These are phyloP conservation scores for Fusarium sp. DNA, from an alignment of 2,329 filamentous ascomycete species.

Conservation along the genomic window DNA sequence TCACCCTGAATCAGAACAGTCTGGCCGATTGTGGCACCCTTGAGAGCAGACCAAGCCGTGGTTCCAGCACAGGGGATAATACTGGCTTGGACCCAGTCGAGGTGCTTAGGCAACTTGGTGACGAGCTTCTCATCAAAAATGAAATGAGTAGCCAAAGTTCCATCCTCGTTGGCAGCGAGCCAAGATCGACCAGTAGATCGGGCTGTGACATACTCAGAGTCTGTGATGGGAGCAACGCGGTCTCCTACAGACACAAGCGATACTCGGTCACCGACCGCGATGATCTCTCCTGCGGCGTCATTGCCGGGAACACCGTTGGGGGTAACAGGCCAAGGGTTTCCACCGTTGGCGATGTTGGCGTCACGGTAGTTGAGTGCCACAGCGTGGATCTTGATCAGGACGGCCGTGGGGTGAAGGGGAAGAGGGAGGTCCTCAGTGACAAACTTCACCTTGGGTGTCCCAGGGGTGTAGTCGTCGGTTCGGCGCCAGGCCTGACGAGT, in stretches of 20 bases:
- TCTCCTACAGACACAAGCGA: conserved; percentile 47
- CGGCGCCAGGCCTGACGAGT: conserved; percentile 41
- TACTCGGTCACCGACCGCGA: conserved; percentile 50
- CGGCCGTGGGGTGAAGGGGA: conserved; percentile 44
- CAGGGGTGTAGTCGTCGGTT: conserved; percentile 44
- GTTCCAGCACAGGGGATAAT: conserved; percentile 56
- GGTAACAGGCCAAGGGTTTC: conserved; percentile 54
- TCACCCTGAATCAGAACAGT: conserved; percentile 57
- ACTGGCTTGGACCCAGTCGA: conserved; percentile 49
- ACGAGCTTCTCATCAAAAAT: conserved; percentile 53
- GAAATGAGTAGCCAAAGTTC: conserved; percentile 53
- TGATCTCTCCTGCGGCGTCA: conserved; percentile 55
- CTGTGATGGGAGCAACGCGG: conserved; percentile 50
- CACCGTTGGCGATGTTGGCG: conserved; percentile 50
- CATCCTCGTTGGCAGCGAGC: conserved; percentile 57
- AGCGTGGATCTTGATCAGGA: conserved; percentile 47
- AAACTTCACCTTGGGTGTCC: conserved; percentile 47
- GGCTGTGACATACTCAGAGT: conserved; percentile 53
- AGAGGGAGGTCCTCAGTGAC: conserved; percentile 46
- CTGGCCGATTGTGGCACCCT: conserved; percentile 50
- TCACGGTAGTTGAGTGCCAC: conserved; percentile 50
- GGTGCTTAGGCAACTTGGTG: conserved; percentile 48
- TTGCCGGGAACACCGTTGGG: conserved; percentile 47
- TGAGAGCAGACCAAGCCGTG: conserved; percentile 58
- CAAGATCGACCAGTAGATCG: conserved; percentile 51